Conservation (phyloP, 2,329 filamentous ascomycete species). For the Metarhizium humberi region DNA sequence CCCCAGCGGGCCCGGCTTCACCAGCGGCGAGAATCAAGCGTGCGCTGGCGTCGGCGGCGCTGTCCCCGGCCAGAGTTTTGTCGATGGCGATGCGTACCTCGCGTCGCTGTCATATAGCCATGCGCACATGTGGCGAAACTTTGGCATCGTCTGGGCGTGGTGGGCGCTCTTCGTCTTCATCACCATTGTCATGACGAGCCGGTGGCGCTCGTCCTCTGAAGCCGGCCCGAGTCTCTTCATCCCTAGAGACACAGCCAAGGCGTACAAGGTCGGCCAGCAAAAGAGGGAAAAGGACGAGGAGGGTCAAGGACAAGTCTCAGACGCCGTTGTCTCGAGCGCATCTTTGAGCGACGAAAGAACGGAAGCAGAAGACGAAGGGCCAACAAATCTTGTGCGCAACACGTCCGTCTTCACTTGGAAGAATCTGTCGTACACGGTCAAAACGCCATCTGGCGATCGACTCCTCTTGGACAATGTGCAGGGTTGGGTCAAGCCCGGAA, state of each 20-base stretch:
- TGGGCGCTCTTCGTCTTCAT: constrained; percentile 50
- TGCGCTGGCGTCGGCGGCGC: constrained; percentile 53
- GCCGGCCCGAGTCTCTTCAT: constrained; percentile 48
- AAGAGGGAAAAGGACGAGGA: constrained; percentile 38
- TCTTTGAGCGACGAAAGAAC: constrained; percentile 2
- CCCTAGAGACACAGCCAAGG: constrained; percentile 43
- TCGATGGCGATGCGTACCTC: constrained; percentile 52
- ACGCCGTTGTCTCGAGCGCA: not conserved
- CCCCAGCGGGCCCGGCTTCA: constrained; percentile 39
- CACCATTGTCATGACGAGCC: constrained; percentile 47
- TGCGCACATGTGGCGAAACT: constrained; percentile 47
- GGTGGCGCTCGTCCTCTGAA: constrained; percentile 45
- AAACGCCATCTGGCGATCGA: constrained; percentile 51
- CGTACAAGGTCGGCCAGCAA: constrained; percentile 24
- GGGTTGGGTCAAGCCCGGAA: constrained; percentile 77
- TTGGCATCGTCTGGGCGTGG: constrained; percentile 54
- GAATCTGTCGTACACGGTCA: constrained; percentile 60
- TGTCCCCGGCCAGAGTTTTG: constrained; percentile 31
- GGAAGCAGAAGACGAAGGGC: not conserved
- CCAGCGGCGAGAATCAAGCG: constrained; percentile 31
- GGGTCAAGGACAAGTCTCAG: constrained; percentile 21
- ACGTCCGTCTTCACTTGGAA: constrained; percentile 68
- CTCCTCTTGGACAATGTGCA: constrained; percentile 69
- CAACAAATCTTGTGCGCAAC: constrained; percentile 43
- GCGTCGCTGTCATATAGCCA: constrained; percentile 42